Conservation (phyloP, 2,329 filamentous ascomycete genomes). For the Pseudocercospora ulei region DNA sequence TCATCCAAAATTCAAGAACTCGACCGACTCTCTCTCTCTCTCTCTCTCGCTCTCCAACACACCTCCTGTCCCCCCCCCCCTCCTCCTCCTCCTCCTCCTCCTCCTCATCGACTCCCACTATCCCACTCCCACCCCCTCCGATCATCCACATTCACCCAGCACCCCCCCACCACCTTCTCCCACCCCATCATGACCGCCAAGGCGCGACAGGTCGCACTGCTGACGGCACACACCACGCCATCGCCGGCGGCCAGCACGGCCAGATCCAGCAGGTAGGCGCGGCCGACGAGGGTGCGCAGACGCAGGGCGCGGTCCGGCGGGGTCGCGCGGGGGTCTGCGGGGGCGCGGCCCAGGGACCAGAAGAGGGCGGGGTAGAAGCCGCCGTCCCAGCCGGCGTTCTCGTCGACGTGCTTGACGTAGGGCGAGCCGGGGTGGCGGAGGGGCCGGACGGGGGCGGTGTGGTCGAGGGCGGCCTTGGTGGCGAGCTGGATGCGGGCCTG, state of each 20-base stretch:
- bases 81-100: neutral
- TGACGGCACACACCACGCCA: constrained; percentile 65
- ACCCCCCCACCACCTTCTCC: constrained; percentile 53
- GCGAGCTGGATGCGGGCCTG: constrained; percentile 70
- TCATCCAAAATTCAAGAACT: constrained; percentile 3
- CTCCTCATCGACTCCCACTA: constrained; percentile 21
- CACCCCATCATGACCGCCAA: constrained; percentile 81
- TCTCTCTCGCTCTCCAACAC: constrained; percentile 3
- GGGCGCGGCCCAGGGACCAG: constrained; percentile 55
- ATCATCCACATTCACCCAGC: constrained; percentile 74
- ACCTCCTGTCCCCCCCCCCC: too few species aligned
- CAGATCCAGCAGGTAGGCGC: constrained; percentile 75
- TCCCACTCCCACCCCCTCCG: constrained; percentile 37
- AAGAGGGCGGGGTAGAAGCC: constrained; percentile 77
- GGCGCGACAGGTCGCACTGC: constrained; percentile 56
- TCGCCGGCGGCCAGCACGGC: constrained; percentile 62
- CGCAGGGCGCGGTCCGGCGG: constrained; percentile 46
- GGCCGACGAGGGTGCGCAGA: constrained; percentile 62
- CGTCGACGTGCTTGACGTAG: constrained; percentile 60
- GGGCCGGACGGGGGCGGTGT: constrained; percentile 26
- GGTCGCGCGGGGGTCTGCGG: constrained; percentile 9
- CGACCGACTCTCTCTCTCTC: neutral
- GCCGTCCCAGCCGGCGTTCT: constrained; percentile 76
- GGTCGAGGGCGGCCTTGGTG: constrained; percentile 48
- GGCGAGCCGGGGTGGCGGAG: constrained; percentile 39